phyloP scores from a whole-genome alignment of 805 yeast genomes.

The Ogataea trehalophila region DNA sequence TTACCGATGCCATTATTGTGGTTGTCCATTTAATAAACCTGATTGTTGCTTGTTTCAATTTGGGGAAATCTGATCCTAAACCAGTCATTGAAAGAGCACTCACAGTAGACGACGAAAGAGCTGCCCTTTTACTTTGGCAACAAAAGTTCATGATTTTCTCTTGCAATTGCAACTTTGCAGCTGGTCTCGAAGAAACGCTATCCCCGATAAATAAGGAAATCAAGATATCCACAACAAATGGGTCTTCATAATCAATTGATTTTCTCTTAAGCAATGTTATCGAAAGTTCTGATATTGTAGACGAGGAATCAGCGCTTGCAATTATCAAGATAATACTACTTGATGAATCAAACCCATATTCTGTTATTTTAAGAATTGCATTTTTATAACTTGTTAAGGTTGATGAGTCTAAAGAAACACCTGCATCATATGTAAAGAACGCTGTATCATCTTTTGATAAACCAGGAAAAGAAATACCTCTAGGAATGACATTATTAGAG shows the following conservation, averaged over 20 bases:
- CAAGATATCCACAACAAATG: conserved; percentile 38
- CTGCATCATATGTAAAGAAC: conserved; percentile 67
- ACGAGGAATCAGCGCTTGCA: conserved; percentile 57
- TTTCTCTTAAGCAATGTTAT: conserved; percentile 46
- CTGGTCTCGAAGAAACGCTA: conserved; percentile 36
- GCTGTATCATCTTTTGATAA: conserved; percentile 49
- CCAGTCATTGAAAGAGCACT: conserved; percentile 55
- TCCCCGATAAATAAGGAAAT: conserved; percentile 50
- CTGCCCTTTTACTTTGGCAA: conserved; percentile 48
- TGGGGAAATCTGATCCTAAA: conserved; percentile 47
- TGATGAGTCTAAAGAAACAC: conserved; percentile 48
- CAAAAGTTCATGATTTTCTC: conserved; percentile 50
- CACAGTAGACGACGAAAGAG: conserved; percentile 34
- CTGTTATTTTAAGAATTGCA: conserved; percentile 39
- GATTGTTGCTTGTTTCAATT: conserved; percentile 52
- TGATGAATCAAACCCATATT: conserved; percentile 37
- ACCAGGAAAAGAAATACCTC: conserved; percentile 56
- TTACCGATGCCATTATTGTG: conserved; percentile 14
- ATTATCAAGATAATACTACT: conserved; percentile 41
- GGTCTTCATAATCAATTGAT: conserved; percentile 48
- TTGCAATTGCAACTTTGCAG: conserved; percentile 50
- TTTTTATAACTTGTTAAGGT: conserved; percentile 40
- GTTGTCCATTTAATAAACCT: conserved; percentile 62
- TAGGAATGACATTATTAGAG: conserved; percentile 37
- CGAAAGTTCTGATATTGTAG: conserved; percentile 53